Conservation (phyloP, 495 filamentous ascomycete species). For the Penicillium samsonianum region DNA sequence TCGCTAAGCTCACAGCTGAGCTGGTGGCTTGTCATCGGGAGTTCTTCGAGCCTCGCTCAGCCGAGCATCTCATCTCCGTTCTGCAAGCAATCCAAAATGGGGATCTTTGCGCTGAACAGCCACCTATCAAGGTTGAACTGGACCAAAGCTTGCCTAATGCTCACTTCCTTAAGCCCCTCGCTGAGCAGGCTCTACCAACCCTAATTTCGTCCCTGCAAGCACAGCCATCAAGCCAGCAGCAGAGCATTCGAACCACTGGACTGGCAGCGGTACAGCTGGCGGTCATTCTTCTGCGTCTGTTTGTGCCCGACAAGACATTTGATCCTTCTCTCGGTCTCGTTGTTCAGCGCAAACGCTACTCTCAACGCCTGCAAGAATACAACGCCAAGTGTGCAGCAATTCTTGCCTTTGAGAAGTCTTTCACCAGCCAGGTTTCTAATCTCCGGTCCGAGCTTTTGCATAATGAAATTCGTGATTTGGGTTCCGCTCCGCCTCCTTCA, state of each 20-base stretch:
- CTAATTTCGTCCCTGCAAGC: conserved; percentile 33
- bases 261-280: conserved; percentile 43
- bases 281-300: conserved; percentile 63
- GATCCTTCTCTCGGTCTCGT: conserved; percentile 82
- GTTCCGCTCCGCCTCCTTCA: conserved; percentile 58
- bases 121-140: conserved; percentile 20
- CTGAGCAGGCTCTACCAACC: conserved; percentile 34
- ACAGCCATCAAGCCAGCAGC: conserved; percentile 12
- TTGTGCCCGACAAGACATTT: conserved; percentile 80
- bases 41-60: conserved; percentile 35
- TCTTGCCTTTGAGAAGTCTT: conserved; percentile 61
- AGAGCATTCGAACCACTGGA: conserved; percentile 28
- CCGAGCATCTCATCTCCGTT: conserved; percentile 27
- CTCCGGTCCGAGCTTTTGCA: conserved; percentile 60
- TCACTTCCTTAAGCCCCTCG: conserved; percentile 41
- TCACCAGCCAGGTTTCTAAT: conserved; percentile 67
- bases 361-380: conserved; percentile 55
- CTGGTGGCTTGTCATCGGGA: conserved; percentile 48
- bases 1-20: conserved; percentile 51
- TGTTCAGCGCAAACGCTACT: conserved; percentile 67
- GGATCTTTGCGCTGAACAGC: conserved; percentile 13
- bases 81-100: conserved; percentile 30
- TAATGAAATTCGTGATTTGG: conserved; percentile 60
- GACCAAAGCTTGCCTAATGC: conserved; percentile 26
- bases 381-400: conserved; percentile 60